A percentile compares a stretch with the other conserved stretches of the same genome.
These are phyloP conservation scores for Diaporthe nobilis DNA, from an alignment of 2,329 filamentous ascomycete genomes.

Conservation along the genomic window DNA sequence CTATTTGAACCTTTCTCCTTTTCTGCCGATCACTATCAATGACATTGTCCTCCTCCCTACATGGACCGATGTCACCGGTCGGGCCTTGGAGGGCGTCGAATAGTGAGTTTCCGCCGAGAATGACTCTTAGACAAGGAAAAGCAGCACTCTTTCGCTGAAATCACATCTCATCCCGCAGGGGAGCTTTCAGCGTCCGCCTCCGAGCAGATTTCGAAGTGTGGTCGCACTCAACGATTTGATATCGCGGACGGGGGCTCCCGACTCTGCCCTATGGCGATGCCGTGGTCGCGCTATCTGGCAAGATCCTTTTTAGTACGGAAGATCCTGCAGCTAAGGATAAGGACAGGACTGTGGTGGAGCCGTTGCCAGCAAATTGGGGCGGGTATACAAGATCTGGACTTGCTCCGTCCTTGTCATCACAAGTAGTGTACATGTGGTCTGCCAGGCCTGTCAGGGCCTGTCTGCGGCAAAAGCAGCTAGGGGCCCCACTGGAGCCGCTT, in stretches of 20 bases:
- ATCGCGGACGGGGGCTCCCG: slow-evolving; percentile 11
- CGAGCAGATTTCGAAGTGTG: slow-evolving; percentile 5
- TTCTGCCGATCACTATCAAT: slow-evolving; percentile 29
- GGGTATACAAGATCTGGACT: slow-evolving; percentile 1
- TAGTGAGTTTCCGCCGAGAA: slow-evolving; percentile 16
- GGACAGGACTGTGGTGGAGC: background rate
- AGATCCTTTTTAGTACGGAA: slow-evolving; percentile 7
- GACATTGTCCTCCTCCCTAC: slow-evolving; percentile 30
- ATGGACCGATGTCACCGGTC: background rate
- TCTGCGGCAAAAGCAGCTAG: slow-evolving; percentile 16
- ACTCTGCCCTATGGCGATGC: slow-evolving; percentile 26
- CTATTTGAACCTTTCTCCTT: slow-evolving; percentile 35
- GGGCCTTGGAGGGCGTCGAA: slow-evolving; percentile 25
- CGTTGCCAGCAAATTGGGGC: background rate
- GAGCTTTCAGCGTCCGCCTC: background rate
- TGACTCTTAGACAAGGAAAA: slow-evolving; percentile 31
- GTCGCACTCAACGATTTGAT: slow-evolving; percentile 32
- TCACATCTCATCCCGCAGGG: background rate
- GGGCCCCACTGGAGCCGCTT: slow-evolving; percentile 14
- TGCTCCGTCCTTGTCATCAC: background rate
- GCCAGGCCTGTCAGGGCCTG: background rate
- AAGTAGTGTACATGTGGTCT: background rate
- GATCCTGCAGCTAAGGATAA: slow-evolving; percentile 12
- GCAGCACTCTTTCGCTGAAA: slow-evolving; percentile 21
- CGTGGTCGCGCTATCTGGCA: slow-evolving; percentile 14